Conservation (phyloP, 208 protist species). For the Trypanosoma brucei region DNA sequence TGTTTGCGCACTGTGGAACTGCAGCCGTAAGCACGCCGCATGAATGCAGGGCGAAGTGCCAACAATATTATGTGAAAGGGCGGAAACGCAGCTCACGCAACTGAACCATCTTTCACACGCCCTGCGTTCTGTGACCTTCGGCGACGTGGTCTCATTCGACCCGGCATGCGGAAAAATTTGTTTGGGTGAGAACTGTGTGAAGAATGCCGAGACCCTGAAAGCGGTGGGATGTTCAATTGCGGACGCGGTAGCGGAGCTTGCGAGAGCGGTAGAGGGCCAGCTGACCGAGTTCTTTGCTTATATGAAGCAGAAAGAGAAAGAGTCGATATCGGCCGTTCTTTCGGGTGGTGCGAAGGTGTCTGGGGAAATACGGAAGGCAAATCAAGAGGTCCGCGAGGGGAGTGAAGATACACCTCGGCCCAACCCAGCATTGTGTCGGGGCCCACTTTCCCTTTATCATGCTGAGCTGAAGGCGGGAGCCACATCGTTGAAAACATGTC, state of each 20-base stretch:
- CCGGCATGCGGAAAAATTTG: neutral
- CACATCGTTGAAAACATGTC: slow-evolving; percentile 46
- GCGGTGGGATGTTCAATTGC: slow-evolving; percentile 39
- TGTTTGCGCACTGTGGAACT: neutral
- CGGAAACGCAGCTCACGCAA: neutral
- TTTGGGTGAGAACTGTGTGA: neutral
- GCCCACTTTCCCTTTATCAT: neutral
- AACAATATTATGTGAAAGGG: neutral
- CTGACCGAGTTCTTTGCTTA: slow-evolving; percentile 66
- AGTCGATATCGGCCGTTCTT: slow-evolving; percentile 14
- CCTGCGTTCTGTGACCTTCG: neutral
- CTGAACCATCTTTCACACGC: neutral
- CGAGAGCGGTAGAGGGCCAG: slow-evolving; percentile 31
- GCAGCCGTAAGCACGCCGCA: neutral
- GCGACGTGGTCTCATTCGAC: neutral
- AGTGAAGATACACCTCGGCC: too few species aligned
- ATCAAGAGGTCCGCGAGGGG: neutral
- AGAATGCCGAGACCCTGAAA: slow-evolving; percentile 22
- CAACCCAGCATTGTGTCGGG: neutral
- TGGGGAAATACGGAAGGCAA: slow-evolving; percentile 7
- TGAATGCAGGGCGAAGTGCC: neutral
- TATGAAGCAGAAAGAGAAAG: slow-evolving; percentile 36
- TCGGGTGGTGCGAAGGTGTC: slow-evolving; percentile 18
- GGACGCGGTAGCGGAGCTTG: slow-evolving; percentile 18
- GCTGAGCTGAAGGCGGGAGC: slow-evolving; percentile 28